Evolutionary conservation across 257 asterid species (phyloP).

Genomic region (Vinca minor): DNA sequence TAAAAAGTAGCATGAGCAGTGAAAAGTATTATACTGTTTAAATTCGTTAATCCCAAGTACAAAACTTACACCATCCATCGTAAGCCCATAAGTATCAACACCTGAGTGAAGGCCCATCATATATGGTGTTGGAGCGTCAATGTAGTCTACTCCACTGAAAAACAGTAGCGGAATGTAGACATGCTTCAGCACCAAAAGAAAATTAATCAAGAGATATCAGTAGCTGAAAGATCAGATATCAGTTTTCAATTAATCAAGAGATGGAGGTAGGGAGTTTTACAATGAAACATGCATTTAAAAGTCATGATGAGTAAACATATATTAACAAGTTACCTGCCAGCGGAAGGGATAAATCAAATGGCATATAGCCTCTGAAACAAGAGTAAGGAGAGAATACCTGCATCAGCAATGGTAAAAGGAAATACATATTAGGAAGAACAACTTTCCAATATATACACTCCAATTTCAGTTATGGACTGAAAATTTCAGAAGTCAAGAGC

Average conservation of each 20-base stretch:
- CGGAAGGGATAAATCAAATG: conserved; percentile 97
- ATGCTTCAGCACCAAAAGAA: conserved; percentile 85
- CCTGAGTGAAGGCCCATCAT: conserved; percentile 99
- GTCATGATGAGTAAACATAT: conserved; percentile 2
- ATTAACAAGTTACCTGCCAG: conserved; percentile 67
- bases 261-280: conserved; percentile 13
- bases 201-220: too few relatives aligned
- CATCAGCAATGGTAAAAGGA: conserved; percentile 7
- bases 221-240: conserved; percentile 45
- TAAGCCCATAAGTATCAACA: conserved; percentile 82
- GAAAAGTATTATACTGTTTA: neutral
- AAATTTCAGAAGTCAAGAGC: conserved; percentile 13
- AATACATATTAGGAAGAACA: neutral
- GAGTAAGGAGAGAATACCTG: conserved; percentile 93
- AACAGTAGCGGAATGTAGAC: conserved; percentile 98
- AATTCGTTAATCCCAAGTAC: conserved; percentile 11
- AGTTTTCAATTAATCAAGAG: conserved; percentile 23
- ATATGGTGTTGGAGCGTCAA: conserved; percentile 99
- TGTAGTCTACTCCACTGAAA: conserved; percentile 99
- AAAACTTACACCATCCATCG: conserved; percentile 95
- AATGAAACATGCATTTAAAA: neutral
- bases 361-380: conserved; percentile 94
- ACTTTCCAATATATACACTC: neutral
- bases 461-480: neutral
- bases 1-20: neutral